Evolutionary conservation across 495 filamentous ascomycete genomes (phyloP).

Genomic region (Podospora pseudopauciseta): DNA sequence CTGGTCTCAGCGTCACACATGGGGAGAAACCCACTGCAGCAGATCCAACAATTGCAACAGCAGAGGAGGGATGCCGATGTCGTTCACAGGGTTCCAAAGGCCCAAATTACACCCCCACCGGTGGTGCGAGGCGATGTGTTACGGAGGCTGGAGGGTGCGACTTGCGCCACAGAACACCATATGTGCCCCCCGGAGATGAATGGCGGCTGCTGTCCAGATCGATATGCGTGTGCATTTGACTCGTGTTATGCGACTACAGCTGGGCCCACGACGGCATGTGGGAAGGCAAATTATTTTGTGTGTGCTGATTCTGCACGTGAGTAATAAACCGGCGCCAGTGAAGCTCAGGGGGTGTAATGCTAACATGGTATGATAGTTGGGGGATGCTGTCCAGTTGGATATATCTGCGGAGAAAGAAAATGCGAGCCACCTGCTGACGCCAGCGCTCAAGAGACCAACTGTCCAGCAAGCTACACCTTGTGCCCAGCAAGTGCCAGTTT

Average conservation of each 20-base stretch:
- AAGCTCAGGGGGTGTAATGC: background rate
- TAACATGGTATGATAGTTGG: constrained; percentile 15
- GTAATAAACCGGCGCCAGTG: constrained; percentile 5
- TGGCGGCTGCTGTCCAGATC: constrained; percentile 44
- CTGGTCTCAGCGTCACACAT: background rate
- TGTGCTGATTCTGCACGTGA: constrained; percentile 31
- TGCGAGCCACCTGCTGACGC: constrained; percentile 35
- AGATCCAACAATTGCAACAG: constrained; percentile 23
- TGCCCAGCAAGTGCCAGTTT: constrained; percentile 38
- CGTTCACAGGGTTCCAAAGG: constrained; percentile 39
- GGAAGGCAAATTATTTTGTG: constrained; percentile 29
- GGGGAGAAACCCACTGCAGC: constrained; percentile 9
- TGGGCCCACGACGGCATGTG: constrained; percentile 36
- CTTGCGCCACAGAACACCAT: constrained; percentile 30
- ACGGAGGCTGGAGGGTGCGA: constrained; percentile 2
- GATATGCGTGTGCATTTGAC: constrained; percentile 41
- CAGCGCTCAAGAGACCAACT: constrained; percentile 25
- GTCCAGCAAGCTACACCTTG: constrained; percentile 33
- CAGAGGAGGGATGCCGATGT: constrained; percentile 22
- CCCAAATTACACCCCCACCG: constrained; percentile 27
- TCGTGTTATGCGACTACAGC: constrained; percentile 44
- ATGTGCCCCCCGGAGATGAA: constrained; percentile 36
- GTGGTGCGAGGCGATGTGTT: constrained; percentile 18
- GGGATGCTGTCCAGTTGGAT: constrained; percentile 38
- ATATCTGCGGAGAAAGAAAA: constrained; percentile 27